Conservation (phyloP, 2,329 filamentous ascomycete genomes). For the Epichloe uncinata region DNA sequence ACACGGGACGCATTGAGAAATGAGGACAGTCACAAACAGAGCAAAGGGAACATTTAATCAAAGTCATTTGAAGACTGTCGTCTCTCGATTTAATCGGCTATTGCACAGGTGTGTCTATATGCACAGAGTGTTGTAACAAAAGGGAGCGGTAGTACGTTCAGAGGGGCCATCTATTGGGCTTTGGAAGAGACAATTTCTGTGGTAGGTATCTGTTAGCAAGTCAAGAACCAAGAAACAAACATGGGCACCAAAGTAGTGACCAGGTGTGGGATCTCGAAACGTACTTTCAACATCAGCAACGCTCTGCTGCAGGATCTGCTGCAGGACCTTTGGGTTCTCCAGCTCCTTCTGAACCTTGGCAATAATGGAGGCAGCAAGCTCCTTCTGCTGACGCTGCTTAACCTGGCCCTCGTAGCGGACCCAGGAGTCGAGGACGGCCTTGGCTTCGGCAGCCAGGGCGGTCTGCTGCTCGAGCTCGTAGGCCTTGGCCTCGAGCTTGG, state of each 20-base stretch:
- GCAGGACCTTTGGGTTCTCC: slow-evolving; percentile 90
- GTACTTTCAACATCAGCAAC: slow-evolving; percentile 91
- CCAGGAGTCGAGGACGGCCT: slow-evolving; percentile 93
- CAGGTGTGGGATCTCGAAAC: slow-evolving; percentile 6
- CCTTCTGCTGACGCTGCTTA: slow-evolving; percentile 95
- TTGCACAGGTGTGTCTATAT: slow-evolving; percentile 48
- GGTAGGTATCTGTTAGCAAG: slow-evolving; percentile 19
- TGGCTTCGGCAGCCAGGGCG: slow-evolving; percentile 82
- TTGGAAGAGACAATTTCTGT: slow-evolving; percentile 50
- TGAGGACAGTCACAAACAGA: not conserved
- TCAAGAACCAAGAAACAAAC: too few relatives aligned
- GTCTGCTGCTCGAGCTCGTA: slow-evolving; percentile 97
- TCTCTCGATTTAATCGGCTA: slow-evolving; percentile 31
- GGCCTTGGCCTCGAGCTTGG: slow-evolving; percentile 85
- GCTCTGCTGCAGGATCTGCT: slow-evolving; percentile 97
- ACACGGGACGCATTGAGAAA: not conserved
- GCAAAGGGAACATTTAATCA: not conserved
- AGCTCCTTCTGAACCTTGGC: slow-evolving; percentile 98
- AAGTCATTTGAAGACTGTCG: slow-evolving; percentile 1
- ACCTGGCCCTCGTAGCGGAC: slow-evolving; percentile 97
- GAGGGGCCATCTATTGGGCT: slow-evolving; percentile 41
- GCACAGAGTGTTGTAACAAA: slow-evolving; percentile 41
- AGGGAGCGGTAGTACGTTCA: slow-evolving; percentile 31
- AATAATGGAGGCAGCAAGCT: slow-evolving; percentile 86
- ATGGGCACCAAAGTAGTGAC: too few relatives aligned